Evolutionary conservation across 2,329 filamentous ascomycete genomes (phyloP), one percentile per base, ranked within the genome.

Genomic region (Fusarium chuoi): DNA sequence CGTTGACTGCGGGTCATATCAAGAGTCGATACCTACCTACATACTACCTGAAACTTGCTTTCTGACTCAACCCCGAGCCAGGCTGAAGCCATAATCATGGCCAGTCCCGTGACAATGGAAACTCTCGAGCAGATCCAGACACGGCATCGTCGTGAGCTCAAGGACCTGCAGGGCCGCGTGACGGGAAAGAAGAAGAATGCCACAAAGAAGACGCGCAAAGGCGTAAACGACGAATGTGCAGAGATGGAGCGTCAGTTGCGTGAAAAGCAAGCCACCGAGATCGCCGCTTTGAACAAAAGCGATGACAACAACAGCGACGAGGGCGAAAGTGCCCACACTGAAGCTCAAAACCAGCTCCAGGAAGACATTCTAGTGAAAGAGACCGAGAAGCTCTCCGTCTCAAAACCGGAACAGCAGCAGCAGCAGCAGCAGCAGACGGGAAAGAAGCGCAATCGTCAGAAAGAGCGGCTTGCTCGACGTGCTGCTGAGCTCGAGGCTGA

Each of bases 121-220:
- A 84, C 87, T 15, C 90, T 96, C 83, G 95, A 98, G 68, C 91
- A 93, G 71, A 85, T 96, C 63, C 91, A 94, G 77, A 86, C 91
- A 42, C 92, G 92, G 52, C 96, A 99, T 82, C 91, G 94, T 78
- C 96, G 94, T 83, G 96, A 99, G 84, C 91, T 93, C 81, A 92
- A 91, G 77, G 96, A 98, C 70, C 88, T 99, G 33, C 94, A 97
- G 82, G 89, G 90, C 57, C 91, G 92, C 68, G 91, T 97, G 79
- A 98, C 94, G 10, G 95, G 93, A 84, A 98, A 98, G 88, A 99
- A 98, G 87, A 98, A 98, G 87, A 92, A 93, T 76, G 95, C 96
- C 22, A 97, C 93, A 52, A 99, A 98, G 84, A 94, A 91, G 90
- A 95, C 88, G 76, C 90, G 85, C 78, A 94, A 92, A 81, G 91